Evolutionary conservation across 176 grass and related monocot species (phyloP), one percentile per base, ranked within the genome.

Genomic region (Ensete glaucum): DNA sequence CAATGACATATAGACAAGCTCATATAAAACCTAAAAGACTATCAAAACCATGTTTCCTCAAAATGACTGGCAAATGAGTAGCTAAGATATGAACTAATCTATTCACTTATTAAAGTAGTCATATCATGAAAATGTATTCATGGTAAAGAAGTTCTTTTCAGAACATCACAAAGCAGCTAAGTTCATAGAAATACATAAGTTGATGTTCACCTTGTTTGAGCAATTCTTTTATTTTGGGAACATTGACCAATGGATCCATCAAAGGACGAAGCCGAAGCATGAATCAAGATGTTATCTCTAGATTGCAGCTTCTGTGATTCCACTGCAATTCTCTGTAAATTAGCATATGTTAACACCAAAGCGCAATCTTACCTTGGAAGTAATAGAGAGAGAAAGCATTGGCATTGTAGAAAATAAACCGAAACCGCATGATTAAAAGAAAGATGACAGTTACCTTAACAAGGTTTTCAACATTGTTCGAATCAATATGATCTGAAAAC

Each of bases 131-230:
- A 43, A 43, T 0, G 34, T 43, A 43, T 43, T 50, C 12, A 70
- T 10, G 4, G 34, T 43, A 43, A 43, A 29, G 27, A 29, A 50
- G 34, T 43, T 43, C 34, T 43, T 43, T 43, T 4, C 34, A 43
- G 4, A 43, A 43, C 21, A 53, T 24, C 43, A n/a, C 22, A 50
- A 17, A 73, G 21, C 17, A 2, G 53, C 17, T 6, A 48, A 23
- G 11, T n/a, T 24, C 3, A 22, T 22, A 73, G 12, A 22, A 53
- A 73, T 15, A 9, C 51, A 43, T 16, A 43, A 26, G 17, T 25
- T 62, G 15, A 48, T 10, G 63, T 17, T 24, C 53, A 80, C 78
- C 78, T 80, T 80, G 69, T 58, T 64, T 62, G 78, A 26, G n/a
- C 12, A 73, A 64, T 58, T 16, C 11, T 64, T 64, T 73, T 55